These are phyloP conservation scores for Panaeolus papilionaceus DNA, from an alignment of 768 basidiomycete species.

Conservation along the genomic window DNA sequence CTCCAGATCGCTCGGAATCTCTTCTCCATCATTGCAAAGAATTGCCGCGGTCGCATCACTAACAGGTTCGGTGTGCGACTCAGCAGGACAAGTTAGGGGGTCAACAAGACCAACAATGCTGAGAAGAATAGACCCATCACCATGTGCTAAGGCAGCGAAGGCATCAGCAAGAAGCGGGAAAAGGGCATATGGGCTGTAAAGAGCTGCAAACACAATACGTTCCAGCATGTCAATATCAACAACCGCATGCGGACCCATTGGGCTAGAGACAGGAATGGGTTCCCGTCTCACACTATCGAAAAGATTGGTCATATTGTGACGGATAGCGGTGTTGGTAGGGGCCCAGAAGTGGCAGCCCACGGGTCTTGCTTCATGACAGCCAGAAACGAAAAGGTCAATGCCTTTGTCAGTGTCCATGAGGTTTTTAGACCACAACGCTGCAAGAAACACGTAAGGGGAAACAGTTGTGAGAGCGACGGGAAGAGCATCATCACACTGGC, in stretches of 20 bases:
- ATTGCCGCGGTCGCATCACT: slow-evolving; percentile 37
- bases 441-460: no score
- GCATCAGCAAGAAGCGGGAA: slow-evolving; percentile 41
- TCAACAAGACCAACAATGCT: not conserved
- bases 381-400: slow-evolving; percentile 40
- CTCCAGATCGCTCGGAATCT: slow-evolving; percentile 34
- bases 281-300: slow-evolving; percentile 36
- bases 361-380: slow-evolving; percentile 45
- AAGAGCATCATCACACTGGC: slow-evolving; percentile 29
- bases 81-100: not conserved
- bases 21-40: slow-evolving; percentile 41
- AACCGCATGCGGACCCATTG: slow-evolving; percentile 34
- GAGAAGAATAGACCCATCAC: slow-evolving; percentile 29
- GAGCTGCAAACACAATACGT: slow-evolving; percentile 33
- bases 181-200: slow-evolving; percentile 39
- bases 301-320: slow-evolving; percentile 40
- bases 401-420: slow-evolving; percentile 44
- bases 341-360: slow-evolving; percentile 45
- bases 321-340: slow-evolving; percentile 37
- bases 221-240: slow-evolving; percentile 41
- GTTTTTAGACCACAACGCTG: slow-evolving; percentile 37
- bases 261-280: slow-evolving; percentile 39
- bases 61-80: not conserved
- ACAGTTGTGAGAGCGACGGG: no score
- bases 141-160: slow-evolving; percentile 39